Evolutionary conservation across 73 alveolate species (phyloP).

Genomic region (Uronychia binucleata): DNA sequence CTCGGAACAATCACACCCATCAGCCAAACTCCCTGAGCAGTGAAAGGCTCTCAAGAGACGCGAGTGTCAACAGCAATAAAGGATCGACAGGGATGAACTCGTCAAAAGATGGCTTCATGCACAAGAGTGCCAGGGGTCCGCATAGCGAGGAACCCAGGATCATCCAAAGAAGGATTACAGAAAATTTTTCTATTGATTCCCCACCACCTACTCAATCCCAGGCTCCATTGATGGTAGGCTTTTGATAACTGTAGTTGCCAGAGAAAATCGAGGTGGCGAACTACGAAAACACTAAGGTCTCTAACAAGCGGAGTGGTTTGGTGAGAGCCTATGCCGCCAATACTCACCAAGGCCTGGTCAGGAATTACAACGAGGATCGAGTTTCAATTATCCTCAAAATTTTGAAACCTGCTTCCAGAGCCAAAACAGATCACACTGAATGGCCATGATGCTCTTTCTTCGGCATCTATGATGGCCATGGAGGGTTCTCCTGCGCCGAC

Average conservation of each 20-base stretch:
- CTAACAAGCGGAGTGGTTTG: constrained; percentile 78
- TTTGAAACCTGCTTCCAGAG: constrained; percentile 66
- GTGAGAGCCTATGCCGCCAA: constrained; percentile 91
- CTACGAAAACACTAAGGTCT: constrained; percentile 74
- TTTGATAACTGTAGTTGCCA: not conserved
- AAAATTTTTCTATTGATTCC: not conserved
- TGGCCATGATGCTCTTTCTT: constrained; percentile 98
- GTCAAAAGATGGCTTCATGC: not conserved
- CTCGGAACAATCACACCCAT: not conserved
- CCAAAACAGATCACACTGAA: constrained; percentile 46
- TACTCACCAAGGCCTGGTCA: constrained; percentile 87
- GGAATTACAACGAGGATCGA: constrained; percentile 82
- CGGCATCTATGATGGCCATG: constrained; percentile 99
- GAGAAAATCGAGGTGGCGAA: constrained; percentile 17
- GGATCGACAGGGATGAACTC: not conserved
- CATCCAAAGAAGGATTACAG: not conserved
- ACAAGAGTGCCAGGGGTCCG: not conserved
- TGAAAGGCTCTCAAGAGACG: not conserved
- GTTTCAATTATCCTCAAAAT: constrained; percentile 75
- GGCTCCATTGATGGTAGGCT: not conserved
- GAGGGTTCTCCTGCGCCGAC: constrained; percentile 98
- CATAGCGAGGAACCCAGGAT: not conserved
- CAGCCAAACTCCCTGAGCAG: not conserved
- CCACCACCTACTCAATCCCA: not conserved
- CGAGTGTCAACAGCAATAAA: not conserved